Base-by-base conservation (phyloP, 352 stramenopile genomes). In the Pythium folliculosum region DNA sequence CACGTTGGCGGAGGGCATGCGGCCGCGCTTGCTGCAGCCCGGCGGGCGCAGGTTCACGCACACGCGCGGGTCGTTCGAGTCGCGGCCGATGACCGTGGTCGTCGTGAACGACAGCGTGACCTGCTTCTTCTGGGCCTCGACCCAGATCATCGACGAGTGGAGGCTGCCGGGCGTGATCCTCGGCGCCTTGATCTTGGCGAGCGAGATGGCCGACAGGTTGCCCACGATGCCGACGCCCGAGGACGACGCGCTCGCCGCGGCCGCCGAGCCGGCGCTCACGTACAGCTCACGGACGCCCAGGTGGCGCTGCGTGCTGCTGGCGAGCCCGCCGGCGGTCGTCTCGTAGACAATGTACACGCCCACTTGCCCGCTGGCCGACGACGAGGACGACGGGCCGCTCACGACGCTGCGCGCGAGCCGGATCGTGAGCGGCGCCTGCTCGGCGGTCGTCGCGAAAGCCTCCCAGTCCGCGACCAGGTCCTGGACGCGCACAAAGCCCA, bases 51-150 rank as follows among this genome's bases (percentile, higher is more conserved):
- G 67, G 60, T 94, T 75, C 43, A 90, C 73, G 45, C 86, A 94
- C 4, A 94, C 81, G 63, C 85, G 82, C 1, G 84, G 84, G 54
- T 89, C 77, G 23, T 82, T 68, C 17, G 81, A 90, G 32, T 80
- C 76, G 23, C 73, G 72, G 23, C 82, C 78, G 45, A 94, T 78
- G 51, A 92, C 85, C 3, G 84, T 89, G 5, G 86, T 88, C 10
- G 84, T 92, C 23, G 82, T 81, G 59, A 94, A 92, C 13, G 86
- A 94, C 21, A 94, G n/a, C 56, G 86, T 87, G 27, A 87, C 67
- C 23, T 85, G 77, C 21, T 81, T 72, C 6, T 78, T 82, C 61
- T 93, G 77, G 7, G 67, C 66, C 60, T 92, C 82, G 27, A 94
- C 75, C 86, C 86, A 94, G 4, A 94, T 22, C 30, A 94, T 67